Evolutionary conservation across 2,329 filamentous ascomycete genomes (phyloP), one percentile per base, ranked within the genome.

Genomic region (Colletotrichum sansevieriae): DNA sequence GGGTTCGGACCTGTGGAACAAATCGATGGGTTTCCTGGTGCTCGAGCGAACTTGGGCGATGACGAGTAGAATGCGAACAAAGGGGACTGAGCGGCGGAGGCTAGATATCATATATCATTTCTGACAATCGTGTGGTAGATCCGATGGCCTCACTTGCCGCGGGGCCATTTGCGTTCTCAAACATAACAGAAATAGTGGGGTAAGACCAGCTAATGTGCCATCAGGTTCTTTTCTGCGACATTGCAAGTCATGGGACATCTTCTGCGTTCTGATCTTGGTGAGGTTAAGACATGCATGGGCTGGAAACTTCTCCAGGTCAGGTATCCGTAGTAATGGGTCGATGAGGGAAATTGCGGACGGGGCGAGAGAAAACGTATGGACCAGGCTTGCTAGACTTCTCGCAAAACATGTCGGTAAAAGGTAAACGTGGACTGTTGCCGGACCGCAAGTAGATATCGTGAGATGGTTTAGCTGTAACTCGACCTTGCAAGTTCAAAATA

Each of bases 71-170:
- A 41, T 41, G 47, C 55, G 55, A 49, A 65, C 62, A 59, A 68
- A 60, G 55, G 47, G 65, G 62, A 68, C 62, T 68, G 62, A 58
- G 55, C 65, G 65, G 55, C 51, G 55, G 52, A 41, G 62, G 43
- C 33, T 29, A 68, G 62, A 60, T 68, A 47, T 68, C 65, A 68
- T 68, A 65, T 68, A 68, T 68, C 65, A 60, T 54, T 60, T 49
- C 25, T 68, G 65, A 68, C 54, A 35, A 68, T 68, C 65, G 55
- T 39, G 18, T 39, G 58, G 58, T 29, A 60, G 55, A 65, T 65
- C 13, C 65, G 41, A 39, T 65, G 62, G 35, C 33, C 43, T 52
- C 55, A 29, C 47, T 60, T 41, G 63, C 33, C 60, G 65, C 39
- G 62, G 62, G 47, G 62, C 65, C 41, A 37, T 20, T 33, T 54